Evolutionary conservation across 2,329 filamentous ascomycete species (phyloP).

Genomic region (Cytospora leucostoma): DNA sequence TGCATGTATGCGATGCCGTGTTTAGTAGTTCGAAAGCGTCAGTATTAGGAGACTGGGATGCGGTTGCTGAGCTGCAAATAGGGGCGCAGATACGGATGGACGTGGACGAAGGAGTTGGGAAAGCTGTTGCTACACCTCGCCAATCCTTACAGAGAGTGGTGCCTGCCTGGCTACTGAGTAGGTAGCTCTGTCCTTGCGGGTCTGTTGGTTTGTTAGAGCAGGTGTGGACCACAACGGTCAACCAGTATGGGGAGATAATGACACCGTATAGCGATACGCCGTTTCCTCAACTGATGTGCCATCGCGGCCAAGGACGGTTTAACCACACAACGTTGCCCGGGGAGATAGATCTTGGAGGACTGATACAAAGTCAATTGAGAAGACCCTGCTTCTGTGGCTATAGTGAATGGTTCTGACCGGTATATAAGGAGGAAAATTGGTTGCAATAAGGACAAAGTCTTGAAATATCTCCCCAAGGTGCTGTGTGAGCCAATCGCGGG

Average conservation of each 20-base stretch:
- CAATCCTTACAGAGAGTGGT: background rate
- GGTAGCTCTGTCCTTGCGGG: no score
- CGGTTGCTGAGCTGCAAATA: background rate
- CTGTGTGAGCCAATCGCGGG: background rate
- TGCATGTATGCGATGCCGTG: background rate
- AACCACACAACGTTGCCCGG: no score
- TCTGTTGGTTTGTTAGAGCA: no score
- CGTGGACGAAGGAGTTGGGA: background rate
- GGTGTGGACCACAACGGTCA: no score
- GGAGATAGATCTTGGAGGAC: no score
- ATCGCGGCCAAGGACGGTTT: no score
- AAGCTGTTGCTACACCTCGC: background rate
- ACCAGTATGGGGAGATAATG: no score
- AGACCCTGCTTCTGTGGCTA: no score
- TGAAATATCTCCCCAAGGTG: background rate
- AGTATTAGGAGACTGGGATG: background rate
- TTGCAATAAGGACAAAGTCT: background rate
- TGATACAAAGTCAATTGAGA: no score
- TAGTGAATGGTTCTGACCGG: background rate
- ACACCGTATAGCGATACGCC: no score
- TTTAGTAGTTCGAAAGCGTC: background rate
- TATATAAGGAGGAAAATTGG: background rate
- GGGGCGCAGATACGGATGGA: background rate
- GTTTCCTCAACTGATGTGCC: no score
- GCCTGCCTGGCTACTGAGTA: no score